These are phyloP conservation scores for Ramichloridium luteum DNA, from an alignment of 2,329 filamentous ascomycete genomes.

Conservation along the genomic window DNA sequence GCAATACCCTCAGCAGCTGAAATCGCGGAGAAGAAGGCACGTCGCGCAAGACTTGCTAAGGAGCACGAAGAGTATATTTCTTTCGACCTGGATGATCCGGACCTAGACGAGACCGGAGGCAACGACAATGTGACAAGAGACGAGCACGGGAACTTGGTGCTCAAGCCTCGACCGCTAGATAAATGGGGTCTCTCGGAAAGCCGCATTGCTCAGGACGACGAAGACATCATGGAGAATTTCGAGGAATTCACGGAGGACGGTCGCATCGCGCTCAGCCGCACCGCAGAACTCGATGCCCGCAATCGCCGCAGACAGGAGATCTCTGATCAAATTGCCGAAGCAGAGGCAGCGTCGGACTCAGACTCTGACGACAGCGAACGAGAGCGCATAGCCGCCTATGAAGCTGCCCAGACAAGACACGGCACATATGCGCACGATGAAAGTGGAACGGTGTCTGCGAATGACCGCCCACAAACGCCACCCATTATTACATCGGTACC, in stretches of 20 bases:
- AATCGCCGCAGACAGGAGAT: conserved; percentile 59
- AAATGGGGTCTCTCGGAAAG: conserved; percentile 48
- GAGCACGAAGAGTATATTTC: conserved; percentile 56
- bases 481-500: conserved; percentile 67
- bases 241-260: conserved; percentile 68
- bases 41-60: conserved; percentile 66
- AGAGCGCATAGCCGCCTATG: conserved; percentile 65
- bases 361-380: conserved; percentile 50
- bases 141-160: conserved; percentile 32
- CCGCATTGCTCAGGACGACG: conserved; percentile 70
- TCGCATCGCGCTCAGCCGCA: conserved; percentile 62
- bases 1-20: conserved; percentile 70
- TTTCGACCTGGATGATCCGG: conserved; percentile 46
- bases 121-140: conserved; percentile 30
- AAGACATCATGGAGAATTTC: conserved; percentile 86
- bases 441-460: conserved; percentile 4
- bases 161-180: conserved; percentile 39
- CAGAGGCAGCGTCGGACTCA: conserved; percentile 27
- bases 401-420: conserved; percentile 70
- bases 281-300: conserved; percentile 61
- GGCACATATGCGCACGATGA: conserved; percentile 52
- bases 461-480: conserved; percentile 22
- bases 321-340: conserved; percentile 68
- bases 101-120: conserved; percentile 29
- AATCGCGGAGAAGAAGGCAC: conserved; percentile 81